Evolutionary conservation across 106 monocot genomes (phyloP), one percentile per base, ranked within the genome.

Genomic region (Dioscorea dumetorum): DNA sequence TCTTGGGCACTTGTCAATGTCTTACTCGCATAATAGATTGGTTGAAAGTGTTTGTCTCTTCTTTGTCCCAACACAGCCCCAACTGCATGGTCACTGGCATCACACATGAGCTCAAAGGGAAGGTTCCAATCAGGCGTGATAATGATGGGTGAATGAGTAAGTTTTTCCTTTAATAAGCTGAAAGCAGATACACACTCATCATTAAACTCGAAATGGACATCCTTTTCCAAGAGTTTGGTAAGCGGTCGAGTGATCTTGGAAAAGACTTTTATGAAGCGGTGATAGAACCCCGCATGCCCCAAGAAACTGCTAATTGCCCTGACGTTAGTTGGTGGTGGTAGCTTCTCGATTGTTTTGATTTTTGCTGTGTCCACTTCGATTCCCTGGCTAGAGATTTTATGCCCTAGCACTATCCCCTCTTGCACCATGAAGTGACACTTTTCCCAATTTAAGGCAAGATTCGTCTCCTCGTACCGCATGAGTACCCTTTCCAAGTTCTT

Each of bases 221-320:
- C 72, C 50, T 76, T 72, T 2, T 22, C 22, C 13, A 72, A 12
- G 0, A 81, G 33, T 12, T 17, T 49, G 12, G 28, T 51, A 0
- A 81, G 48, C 12, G 74, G 80, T 48, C 21, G 49, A 64, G 71
- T 21, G 3, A 80, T 74, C 58, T 74, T 58, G 32, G 65, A 66
- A 17, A 73, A 64, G 22, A 57, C 34, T 31, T 70, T 71, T 19
- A 80, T 75, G 16, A 80, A 80, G 24, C 67, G 4, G 12, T 72
- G 1, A 49, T 81, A 76, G 50, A 81, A 81, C 4, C 67, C 31
- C 0, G 64, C 64, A 53, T 82, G 64, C 14, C 63, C 57, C 24
- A 73, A 18, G 33, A 79, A 79, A 53, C 71, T 72, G 49, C 71
- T 49, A 5, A 51, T 18, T 15, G 2, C 53, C 24, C 23, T 72